These are phyloP conservation scores for Fraxinus floribunda DNA, from an alignment of 305 asterid genomes.

Conservation along the genomic window DNA sequence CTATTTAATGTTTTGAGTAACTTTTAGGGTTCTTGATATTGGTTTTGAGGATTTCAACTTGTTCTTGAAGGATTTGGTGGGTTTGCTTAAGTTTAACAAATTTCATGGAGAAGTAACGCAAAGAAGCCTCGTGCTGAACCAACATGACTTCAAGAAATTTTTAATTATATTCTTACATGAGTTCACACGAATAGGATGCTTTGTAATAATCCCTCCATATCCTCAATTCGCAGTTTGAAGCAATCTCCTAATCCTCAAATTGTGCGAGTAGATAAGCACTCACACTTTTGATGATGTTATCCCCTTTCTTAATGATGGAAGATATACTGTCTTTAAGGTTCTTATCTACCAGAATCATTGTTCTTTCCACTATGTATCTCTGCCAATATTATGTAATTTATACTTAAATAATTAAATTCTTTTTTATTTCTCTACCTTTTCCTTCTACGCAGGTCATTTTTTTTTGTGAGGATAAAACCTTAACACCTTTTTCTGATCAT, in stretches of 20 bases:
- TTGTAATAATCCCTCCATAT: neutral
- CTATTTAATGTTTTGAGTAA: neutral
- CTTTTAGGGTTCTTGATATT: neutral
- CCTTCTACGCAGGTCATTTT: neutral
- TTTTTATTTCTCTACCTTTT: neutral
- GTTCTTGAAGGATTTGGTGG: neutral
- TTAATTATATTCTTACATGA: neutral
- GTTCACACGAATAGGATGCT: neutral
- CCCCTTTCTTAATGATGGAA: neutral
- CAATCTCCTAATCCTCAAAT: neutral
- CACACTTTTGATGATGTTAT: neutral
- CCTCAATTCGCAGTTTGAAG: neutral
- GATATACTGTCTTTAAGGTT: neutral
- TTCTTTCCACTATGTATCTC: neutral
- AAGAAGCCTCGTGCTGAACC: neutral
- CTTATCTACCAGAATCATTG: neutral
- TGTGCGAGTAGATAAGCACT: neutral
- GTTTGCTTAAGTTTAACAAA: neutral
- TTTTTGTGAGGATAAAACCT: neutral
- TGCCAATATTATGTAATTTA: neutral
- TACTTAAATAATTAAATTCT: neutral
- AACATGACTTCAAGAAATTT: neutral
- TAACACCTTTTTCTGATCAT: neutral
- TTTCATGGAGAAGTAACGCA: neutral
- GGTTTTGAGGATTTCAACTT: neutral